phyloP scores from a whole-genome alignment of 2,329 filamentous ascomycete species.

The Hymenoscyphus infarciens region DNA sequence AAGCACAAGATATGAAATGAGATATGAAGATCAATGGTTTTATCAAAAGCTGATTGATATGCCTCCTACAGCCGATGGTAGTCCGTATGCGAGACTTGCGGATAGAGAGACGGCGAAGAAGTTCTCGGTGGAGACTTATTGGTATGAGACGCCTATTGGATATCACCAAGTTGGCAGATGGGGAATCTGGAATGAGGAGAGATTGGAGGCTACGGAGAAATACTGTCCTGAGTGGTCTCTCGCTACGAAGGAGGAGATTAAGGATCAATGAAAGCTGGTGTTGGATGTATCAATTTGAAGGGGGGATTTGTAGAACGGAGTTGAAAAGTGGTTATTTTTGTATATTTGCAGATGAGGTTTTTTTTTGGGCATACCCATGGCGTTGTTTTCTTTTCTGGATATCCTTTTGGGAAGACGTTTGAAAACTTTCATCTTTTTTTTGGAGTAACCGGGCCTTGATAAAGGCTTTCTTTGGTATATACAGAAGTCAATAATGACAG shows the following conservation, averaged over 20 bases:
- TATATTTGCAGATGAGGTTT: not conserved
- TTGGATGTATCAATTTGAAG: not conserved
- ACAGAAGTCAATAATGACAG: no score
- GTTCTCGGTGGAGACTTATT: slow-evolving; percentile 20
- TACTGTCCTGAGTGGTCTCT: slow-evolving; percentile 7
- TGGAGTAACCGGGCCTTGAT: no score
- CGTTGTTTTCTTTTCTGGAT: not conserved
- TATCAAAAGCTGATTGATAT: slow-evolving; percentile 13
- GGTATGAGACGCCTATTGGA: slow-evolving; percentile 15
- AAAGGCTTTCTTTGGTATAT: no score
- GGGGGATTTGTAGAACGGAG: not conserved
- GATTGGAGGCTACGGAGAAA: not conserved
- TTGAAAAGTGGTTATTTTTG: not conserved
- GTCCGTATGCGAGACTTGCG: slow-evolving; percentile 12
- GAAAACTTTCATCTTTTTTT: no score
- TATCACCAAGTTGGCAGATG: slow-evolving; percentile 11
- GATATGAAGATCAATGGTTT: slow-evolving; percentile 21
- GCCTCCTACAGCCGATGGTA: not conserved
- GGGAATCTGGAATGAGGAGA: slow-evolving; percentile 5
- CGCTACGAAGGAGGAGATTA: slow-evolving; percentile 8
- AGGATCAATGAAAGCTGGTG: not conserved
- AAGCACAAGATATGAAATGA: slow-evolving; percentile 20
- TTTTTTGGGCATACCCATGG: not conserved
- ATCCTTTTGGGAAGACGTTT: not conserved
- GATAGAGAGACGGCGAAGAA: slow-evolving; percentile 14